Evolutionary conservation across 1,284 basidiomycete genomes (phyloP).

Genomic region (Omphalotus olearius): DNA sequence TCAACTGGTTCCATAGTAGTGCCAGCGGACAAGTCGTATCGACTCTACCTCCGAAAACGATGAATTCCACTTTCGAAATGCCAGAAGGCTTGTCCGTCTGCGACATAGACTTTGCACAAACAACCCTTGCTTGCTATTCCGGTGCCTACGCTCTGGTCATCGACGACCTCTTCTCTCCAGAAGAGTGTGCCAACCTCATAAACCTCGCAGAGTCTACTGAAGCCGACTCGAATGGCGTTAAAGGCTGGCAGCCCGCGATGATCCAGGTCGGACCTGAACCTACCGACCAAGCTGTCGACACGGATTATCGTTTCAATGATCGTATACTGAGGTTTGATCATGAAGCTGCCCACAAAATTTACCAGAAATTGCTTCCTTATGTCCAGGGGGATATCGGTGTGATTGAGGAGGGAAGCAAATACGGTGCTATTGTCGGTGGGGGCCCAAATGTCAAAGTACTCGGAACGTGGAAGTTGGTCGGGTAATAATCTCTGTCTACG

Average conservation of each 20-base stretch:
- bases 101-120: conserved; percentile 27
- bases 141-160: conserved; percentile 31
- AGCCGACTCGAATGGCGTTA: background rate
- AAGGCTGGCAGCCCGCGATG: conserved; percentile 8
- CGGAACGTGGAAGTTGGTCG: conserved; percentile 8
- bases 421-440: conserved; percentile 24
- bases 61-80: no score
- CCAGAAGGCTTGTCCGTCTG: background rate
- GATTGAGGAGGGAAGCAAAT: conserved; percentile 24
- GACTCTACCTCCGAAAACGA: no score
- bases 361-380: conserved; percentile 26
- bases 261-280: background rate
- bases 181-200: conserved; percentile 31
- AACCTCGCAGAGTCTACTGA: conserved; percentile 25
- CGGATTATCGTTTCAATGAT: conserved; percentile 29
- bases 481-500: background rate
- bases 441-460: background rate
- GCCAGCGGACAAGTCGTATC: no score
- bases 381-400: conserved; percentile 25
- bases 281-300: conserved; percentile 22
- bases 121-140: conserved; percentile 26
- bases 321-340: conserved; percentile 32
- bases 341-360: conserved; percentile 24
- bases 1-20: no score
- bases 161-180: conserved; percentile 30